Evolutionary conservation across 2,329 filamentous ascomycete genomes (phyloP).

Genomic region (Clonostachys byssicola): DNA sequence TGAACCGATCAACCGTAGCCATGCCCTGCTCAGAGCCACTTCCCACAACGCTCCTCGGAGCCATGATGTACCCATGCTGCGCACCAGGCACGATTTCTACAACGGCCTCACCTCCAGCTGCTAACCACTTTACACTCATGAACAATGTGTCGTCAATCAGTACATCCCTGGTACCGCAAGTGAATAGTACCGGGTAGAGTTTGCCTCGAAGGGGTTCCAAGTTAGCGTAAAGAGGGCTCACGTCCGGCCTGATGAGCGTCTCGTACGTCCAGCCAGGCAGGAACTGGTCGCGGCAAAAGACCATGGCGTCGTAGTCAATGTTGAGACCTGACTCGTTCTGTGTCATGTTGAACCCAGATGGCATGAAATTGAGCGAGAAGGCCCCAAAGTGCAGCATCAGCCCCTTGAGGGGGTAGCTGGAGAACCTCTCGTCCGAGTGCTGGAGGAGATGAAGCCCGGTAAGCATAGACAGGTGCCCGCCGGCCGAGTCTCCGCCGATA

Average conservation of each 20-base stretch:
- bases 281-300: neutral
- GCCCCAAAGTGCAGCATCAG: slow-evolving; percentile 1
- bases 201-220: slow-evolving; percentile 1
- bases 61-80: slow-evolving; percentile 5
- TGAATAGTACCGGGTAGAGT: slow-evolving; percentile 7
- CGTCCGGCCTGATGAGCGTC: neutral
- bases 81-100: slow-evolving; percentile 6
- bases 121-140: slow-evolving; percentile 8
- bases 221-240: slow-evolving; percentile 3
- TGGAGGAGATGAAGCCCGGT: slow-evolving; percentile 1
- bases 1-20: neutral
- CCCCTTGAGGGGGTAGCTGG: neutral
- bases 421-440: neutral
- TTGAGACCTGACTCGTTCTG: neutral
- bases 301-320: neutral
- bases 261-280: neutral
- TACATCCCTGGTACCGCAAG: slow-evolving; percentile 7
- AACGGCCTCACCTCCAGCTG: slow-evolving; percentile 5
- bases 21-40: neutral
- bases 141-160: slow-evolving; percentile 9
- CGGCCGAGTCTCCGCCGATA: slow-evolving; percentile 1
- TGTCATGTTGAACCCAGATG: neutral
- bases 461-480: neutral
- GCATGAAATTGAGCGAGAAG: neutral
- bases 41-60: neutral